Base-by-base conservation (phyloP, 305 asterid genomes). In the Fraxinus paxiana region DNA sequence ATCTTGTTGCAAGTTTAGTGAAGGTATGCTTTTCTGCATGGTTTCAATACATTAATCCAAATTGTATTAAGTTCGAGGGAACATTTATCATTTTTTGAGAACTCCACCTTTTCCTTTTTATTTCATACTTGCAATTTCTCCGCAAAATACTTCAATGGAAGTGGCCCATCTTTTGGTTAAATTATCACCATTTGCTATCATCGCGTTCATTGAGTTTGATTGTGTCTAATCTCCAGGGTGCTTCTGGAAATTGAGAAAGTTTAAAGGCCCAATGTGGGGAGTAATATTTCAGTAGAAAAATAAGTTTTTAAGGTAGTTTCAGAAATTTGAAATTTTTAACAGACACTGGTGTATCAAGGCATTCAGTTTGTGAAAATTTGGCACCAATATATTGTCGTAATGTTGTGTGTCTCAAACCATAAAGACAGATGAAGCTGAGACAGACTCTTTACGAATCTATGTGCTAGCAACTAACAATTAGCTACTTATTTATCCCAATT, bases 1-100 rank as follows among this genome's bases (percentile, higher is more conserved):
- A 92, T 87, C 90, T 92, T 84, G 96, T 89, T 59, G 94, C 92
- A 46, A 89, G 96, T 83, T 83, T 92, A 43, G 90, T 89, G 74
- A 90, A 90, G 98, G 98, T 94, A 89, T 67, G 41, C 31, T 75
- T 28, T 46, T 71, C 12, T 17, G 72, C 67, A 10, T 56, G 22
- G 77, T 43, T 71, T 4, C 54, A 28, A 17, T 70, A 75, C 17
- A 0, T 65, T 22, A 7, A 10, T 51, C 41, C 37, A 28, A 13
- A 17, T 6, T 69, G 26, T 5, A 2, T 18, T 2, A 37, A 37
- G 54, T 59, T 77, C 18, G 20, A 48, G 59, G 20, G 20, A 48
- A 48, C 20, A 3, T 5, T 12, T 22, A 56, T 22, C 34, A 8
- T 18, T 10, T 4, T 43, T 10, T 9, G 3, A n/a, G 59, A 70